Base-by-base conservation (phyloP, 352 stramenopile genomes). In the Phytophthora megakarya region DNA sequence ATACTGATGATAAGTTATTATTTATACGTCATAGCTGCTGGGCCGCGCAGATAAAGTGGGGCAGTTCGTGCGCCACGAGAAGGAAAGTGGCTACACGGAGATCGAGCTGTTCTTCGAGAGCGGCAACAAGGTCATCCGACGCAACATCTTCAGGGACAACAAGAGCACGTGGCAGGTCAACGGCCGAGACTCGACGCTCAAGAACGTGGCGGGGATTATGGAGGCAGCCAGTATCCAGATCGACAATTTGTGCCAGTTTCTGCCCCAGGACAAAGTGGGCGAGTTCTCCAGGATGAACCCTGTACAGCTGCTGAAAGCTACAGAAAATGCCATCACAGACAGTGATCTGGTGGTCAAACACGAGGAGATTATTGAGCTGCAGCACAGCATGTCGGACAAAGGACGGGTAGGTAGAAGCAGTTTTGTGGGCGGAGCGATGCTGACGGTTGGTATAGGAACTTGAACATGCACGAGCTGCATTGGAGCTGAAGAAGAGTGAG, bases 191-290 rank as follows among this genome's bases (percentile, higher is more conserved):
- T 67, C 79, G 25, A 90, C 81, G 39, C 77, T 90, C 5, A 92
- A 90, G 58, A 76, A 81, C 11, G 74, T 96, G 23, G 73, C 67
- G 7, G 71, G 89, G 13, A 58, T 98, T 6, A 95, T 98, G 55
- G 67, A 88, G 35, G 65, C 77, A 15, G 77, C 92, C n/a, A 86
- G 95, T 33, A 99, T 99, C 61, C 85, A 98, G 61, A 97, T 99
- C 68, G 94, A 98, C 73, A 99, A 99, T 66, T 80, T 99, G 30
- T 99, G 97, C 59, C 98, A 98, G 43, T 99, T 99, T 64, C 71
- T 99, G 21, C 98, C 98, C 2, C 97, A 99, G 72, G 97, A 99
- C 66, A 97, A 97, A 71, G 97, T 96, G 16, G 86, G 88, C 49
- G 86, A 96, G 65, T 96, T 96, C 52, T 93, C 88, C n/a, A 76